Evolutionary conservation across 495 filamentous ascomycete genomes (phyloP).

Genomic region (Aspergillus indologenus): DNA sequence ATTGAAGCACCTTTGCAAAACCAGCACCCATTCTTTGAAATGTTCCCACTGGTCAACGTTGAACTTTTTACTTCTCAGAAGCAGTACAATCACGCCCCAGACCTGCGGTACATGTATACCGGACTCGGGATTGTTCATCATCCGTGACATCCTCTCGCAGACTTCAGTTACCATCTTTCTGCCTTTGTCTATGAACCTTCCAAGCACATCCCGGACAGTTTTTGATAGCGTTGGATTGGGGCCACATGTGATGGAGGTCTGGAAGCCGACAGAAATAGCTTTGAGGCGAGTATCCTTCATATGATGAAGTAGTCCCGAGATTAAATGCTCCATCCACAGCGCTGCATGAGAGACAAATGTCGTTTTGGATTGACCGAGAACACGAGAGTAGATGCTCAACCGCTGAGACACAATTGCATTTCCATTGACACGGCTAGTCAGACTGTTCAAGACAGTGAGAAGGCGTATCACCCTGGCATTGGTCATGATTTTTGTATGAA

Average conservation of each 20-base stretch:
- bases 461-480: conserved; percentile 61
- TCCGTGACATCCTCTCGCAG: conserved; percentile 61
- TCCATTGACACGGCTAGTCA: conserved; percentile 72
- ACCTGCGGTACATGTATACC: conserved; percentile 74
- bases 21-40: conserved; percentile 65
- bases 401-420: conserved; percentile 72
- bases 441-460: conserved; percentile 61
- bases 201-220: conserved; percentile 63
- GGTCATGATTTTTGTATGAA: conserved; percentile 70
- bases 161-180: conserved; percentile 63
- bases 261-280: conserved; percentile 70
- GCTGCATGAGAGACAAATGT: conserved; percentile 58
- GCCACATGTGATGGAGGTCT: conserved; percentile 62
- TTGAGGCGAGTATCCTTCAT: conserved; percentile 69
- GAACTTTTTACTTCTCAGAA: conserved; percentile 61
- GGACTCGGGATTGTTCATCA: conserved; percentile 64
- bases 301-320: conserved; percentile 73
- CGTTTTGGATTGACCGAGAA: conserved; percentile 64
- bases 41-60: conserved; percentile 70
- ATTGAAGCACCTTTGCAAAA: conserved; percentile 84
- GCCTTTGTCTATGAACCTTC: conserved; percentile 51
- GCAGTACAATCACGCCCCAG: conserved; percentile 77
- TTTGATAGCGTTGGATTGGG: conserved; percentile 61
- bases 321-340: conserved; percentile 74
- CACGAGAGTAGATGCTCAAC: conserved; percentile 69